Evolutionary conservation across 148 eudicot species (phyloP).

Genomic region (Vaccinium macrocarpon): DNA sequence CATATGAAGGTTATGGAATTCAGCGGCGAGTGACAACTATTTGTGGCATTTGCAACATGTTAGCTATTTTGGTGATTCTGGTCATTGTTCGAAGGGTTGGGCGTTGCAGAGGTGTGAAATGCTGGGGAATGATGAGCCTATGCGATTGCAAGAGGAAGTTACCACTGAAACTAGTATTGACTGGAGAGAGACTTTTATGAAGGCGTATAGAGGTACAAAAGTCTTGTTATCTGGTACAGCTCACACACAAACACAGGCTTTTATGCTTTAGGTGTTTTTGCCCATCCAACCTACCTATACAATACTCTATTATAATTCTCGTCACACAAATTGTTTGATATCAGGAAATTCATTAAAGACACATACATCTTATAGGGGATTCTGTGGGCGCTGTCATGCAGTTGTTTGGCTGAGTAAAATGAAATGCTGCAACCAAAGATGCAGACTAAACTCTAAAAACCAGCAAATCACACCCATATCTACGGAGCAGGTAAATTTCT

Average conservation of each 20-base stretch:
- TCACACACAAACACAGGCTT: neutral
- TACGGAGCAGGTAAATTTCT: conserved; percentile 44
- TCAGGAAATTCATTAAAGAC: conserved; percentile 49
- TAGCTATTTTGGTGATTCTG: conserved; percentile 39
- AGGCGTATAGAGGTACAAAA: conserved; percentile 49
- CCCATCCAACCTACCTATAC: neutral
- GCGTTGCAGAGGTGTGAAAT: conserved; percentile 17
- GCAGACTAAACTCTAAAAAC: conserved; percentile 16
- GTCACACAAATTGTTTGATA: conserved; percentile 6
- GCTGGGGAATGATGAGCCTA: conserved; percentile 16
- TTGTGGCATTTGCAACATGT: conserved; percentile 58
- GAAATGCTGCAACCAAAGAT: conserved; percentile 37
- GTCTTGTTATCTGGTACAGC: neutral
- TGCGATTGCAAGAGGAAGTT: conserved; percentile 19
- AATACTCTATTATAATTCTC: neutral
- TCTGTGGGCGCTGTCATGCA: conserved; percentile 50
- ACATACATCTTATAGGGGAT: conserved; percentile 58
- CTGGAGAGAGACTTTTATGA: conserved; percentile 62
- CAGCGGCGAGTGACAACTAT: conserved; percentile 57
- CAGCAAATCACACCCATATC: conserved; percentile 50
- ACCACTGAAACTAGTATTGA: conserved; percentile 15
- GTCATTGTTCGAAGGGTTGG: conserved; percentile 13
- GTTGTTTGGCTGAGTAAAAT: conserved; percentile 65
- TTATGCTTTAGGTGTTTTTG: neutral
- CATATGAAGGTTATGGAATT: conserved; percentile 73